Conservation (phyloP, 2,329 filamentous ascomycete genomes). For the Scytalidium sp. region DNA sequence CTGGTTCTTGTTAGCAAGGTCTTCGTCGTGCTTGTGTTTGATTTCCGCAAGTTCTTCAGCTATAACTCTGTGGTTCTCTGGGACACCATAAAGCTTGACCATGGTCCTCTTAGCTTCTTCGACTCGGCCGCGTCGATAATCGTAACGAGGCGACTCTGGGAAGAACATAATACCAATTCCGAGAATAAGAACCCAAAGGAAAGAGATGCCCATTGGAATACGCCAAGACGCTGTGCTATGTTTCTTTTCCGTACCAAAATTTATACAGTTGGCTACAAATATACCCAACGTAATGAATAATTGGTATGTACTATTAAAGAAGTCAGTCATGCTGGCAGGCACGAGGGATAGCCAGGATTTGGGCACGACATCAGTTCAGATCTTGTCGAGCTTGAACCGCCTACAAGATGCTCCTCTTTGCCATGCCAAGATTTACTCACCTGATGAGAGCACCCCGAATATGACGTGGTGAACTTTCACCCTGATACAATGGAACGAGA, state of each 20-base stretch:
- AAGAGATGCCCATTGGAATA: slow-evolving; percentile 55
- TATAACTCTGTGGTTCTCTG: slow-evolving; percentile 41
- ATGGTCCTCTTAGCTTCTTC: slow-evolving; percentile 46
- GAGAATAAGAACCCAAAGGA: slow-evolving; percentile 48
- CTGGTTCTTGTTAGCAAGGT: slow-evolving; percentile 58
- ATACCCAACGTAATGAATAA: slow-evolving; percentile 71
- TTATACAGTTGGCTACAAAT: slow-evolving; percentile 50
- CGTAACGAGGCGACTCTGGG: slow-evolving; percentile 55
- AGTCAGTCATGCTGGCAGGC: slow-evolving; percentile 17
- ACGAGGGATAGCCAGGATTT: background rate
- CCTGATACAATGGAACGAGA: slow-evolving; percentile 64
- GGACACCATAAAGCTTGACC: slow-evolving; percentile 49
- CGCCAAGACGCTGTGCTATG: slow-evolving; percentile 51
- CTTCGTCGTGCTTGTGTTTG: slow-evolving; percentile 64
- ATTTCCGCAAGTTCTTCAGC: slow-evolving; percentile 35
- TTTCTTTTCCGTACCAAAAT: slow-evolving; percentile 40
- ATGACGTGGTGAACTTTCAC: slow-evolving; percentile 57
- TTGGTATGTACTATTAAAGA: slow-evolving; percentile 53
- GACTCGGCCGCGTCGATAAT: slow-evolving; percentile 44
- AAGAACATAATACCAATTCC: slow-evolving; percentile 48
- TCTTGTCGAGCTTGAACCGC: no score
- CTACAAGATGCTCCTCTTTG: no score
- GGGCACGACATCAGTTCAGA: no score
- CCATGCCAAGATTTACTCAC: no score
- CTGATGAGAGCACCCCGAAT: slow-evolving; percentile 59